Base-by-base conservation (phyloP, 805 yeast genomes). In the Candida piceae region DNA sequence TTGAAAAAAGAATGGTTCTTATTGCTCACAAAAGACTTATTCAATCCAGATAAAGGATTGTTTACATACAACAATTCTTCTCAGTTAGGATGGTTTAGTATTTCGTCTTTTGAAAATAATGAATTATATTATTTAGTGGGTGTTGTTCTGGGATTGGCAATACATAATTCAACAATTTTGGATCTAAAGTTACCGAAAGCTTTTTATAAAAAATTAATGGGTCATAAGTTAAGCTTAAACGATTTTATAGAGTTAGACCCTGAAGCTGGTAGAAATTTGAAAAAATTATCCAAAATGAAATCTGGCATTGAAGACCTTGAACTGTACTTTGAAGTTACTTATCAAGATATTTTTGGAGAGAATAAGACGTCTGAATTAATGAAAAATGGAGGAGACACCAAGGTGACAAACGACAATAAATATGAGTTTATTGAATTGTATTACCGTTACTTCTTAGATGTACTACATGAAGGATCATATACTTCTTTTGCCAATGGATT, bases 1-100 rank as follows among this genome's bases (percentile, higher is more conserved):
- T 68, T 90, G 40, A 77, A 82, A 50, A 89, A 88, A 53, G 98
- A 90, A 53, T 90, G 98, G 98, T 89, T 93, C 58, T 66, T 78
- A 32, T 60, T 89, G 27, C 63, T 93, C 27, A 78, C 84, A 1
- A 74, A 74, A 40, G 80, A 81, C 18, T 57, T 90, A 2, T 84
- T 89, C 53, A 74, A 72, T 50, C 83, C 88, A 2, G 64, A 67
- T 32, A 74, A 78, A 22, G 87, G 86, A 0, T 67, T 88, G 57
- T 80, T 93, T 42, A 53, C 63, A 7, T 74, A 76, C 46, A 74
- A 78, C 29, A 84, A 79, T 16, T 87, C 80, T 42, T 83, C 94
- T 8, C 69, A 76, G 34, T 66, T 71, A 26, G 70, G 81, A 35
- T 93, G 97, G 96, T 89, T 90, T 58, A 64, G 76, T 13, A 58